Base-by-base conservation (phyloP, 75 land plant genomes). In the Gnetum montanum region DNA sequence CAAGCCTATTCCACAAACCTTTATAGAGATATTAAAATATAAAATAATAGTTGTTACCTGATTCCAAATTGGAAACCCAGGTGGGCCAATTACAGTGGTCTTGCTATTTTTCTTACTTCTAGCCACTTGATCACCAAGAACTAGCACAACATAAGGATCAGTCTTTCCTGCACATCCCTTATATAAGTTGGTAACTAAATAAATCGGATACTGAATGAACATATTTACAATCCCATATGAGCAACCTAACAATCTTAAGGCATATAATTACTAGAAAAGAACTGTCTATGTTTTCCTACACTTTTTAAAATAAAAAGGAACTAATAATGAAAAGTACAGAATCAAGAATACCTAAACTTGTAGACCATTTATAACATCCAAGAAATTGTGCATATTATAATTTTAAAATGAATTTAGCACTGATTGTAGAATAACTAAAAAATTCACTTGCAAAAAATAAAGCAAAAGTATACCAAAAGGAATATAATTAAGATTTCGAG, bases 31-130 rank as follows among this genome's bases (percentile, higher is more conserved):
- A 23, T 13, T 3, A 61, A 8, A n/a, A 38, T 27, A 46, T 33
- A n/a, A n/a, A n/a, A n/a, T n/a, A n/a, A n/a, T n/a, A n/a, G n/a
- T n/a, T n/a, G n/a, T 71, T 43, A 88, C 98, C 74, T 94, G 98
- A 80, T 94, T 94, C 98, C 98, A 94, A 15, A 94, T 91, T 43
- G 98, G 98, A 52, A 79, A 87, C 28, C 98, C 98, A 54, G 98
- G 98, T 19, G 85, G 91, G 26, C 98, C 98, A 75, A 83, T 68
- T 16, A 85, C 83, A 31, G 98, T 86, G 31, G 98, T 94, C 63
- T 86, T 86, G 63, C 98, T 94, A 49, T 94, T 94, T 62, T 77
- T 90, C 72, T 94, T 94, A 61, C 98, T 94, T 35, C 81, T 76
- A 63, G 86, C 75, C n/a, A 57, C 75, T 75, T 94, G 96, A 71